Conservation (phyloP, 179 eudicot genomes). For the Drosera spatulata region DNA sequence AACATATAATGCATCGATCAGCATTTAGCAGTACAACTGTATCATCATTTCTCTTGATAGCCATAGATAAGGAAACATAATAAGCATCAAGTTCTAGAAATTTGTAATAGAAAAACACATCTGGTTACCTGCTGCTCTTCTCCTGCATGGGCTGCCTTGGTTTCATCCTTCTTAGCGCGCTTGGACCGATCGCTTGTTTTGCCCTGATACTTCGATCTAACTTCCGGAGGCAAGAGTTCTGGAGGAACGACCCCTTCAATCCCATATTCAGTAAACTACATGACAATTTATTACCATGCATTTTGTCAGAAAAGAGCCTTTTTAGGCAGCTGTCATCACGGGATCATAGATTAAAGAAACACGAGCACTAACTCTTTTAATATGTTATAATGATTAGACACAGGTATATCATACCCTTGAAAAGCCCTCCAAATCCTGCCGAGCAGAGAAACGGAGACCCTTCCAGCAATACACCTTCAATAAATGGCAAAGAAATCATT, state of each 20-base stretch:
- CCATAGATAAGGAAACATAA: not conserved
- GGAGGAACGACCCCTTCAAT: conserved; percentile 94
- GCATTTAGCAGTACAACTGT: no score
- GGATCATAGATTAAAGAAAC: not conserved
- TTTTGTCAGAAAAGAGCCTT: no score
- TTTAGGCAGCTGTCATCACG: not conserved
- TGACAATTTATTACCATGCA: not conserved
- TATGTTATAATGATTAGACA: not conserved
- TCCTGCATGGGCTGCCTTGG: conserved; percentile 42
- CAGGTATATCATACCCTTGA: conserved; percentile 42
- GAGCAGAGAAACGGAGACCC: conserved; percentile 92
- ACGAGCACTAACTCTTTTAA: not conserved
- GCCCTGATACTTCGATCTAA: conserved; percentile 69
- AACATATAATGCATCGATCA: no score
- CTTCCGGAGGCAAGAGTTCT: conserved; percentile 75
- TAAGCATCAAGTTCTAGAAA: not conserved
- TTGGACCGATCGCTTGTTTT: conserved; percentile 77
- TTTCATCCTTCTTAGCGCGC: conserved; percentile 88
- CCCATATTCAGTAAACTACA: conserved; percentile 90
- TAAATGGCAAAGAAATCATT: conserved; percentile 1
- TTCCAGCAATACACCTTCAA: conserved; percentile 97
- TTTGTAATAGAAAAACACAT: not conserved
- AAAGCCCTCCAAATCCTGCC: conserved; percentile 96
- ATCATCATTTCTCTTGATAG: no score
- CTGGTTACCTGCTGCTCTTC: conserved; percentile 73